phyloP scores from a whole-genome alignment of 2,329 filamentous ascomycete genomes.

The Colletotrichum melonis region DNA sequence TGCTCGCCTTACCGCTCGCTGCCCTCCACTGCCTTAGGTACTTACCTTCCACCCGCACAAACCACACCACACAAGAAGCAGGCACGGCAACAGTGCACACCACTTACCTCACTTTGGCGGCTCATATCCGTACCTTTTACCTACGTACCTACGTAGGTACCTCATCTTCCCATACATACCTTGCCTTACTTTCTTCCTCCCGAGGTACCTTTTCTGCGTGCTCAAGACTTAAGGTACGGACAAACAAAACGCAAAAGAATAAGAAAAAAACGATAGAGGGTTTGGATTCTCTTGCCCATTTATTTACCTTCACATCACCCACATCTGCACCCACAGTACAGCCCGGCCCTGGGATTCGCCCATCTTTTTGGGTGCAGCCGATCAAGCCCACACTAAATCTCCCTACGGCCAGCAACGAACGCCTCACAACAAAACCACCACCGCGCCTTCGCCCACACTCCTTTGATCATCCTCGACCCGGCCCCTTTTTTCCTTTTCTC shows the following conservation, averaged over 20 bases:
- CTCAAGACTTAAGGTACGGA: neutral
- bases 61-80: neutral
- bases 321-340: slow-evolving; percentile 7
- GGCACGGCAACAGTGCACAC: neutral
- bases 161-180: too few species aligned
- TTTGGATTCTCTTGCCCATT: neutral
- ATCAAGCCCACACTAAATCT: slow-evolving; percentile 37
- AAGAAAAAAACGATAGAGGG: neutral
- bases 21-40: slow-evolving; percentile 12
- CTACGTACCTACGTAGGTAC: too few species aligned
- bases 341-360: slow-evolving; percentile 24
- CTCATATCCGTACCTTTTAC: neutral
- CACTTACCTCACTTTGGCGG: neutral
- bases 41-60: neutral
- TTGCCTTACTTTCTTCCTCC: neutral
- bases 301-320: neutral
- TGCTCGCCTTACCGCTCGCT: slow-evolving; percentile 19
- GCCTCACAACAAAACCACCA: slow-evolving; percentile 30
- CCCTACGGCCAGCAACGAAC: slow-evolving; percentile 34
- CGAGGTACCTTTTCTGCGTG: slow-evolving; percentile 6
- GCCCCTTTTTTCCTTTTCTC: slow-evolving; percentile 28
- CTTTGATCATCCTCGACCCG: slow-evolving; percentile 32
- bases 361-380: slow-evolving; percentile 32
- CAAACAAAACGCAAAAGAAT: neutral
- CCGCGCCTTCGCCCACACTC: slow-evolving; percentile 26